phyloP scores from a whole-genome alignment of 768 basidiomycete species.

The Tylopilus felleus region DNA sequence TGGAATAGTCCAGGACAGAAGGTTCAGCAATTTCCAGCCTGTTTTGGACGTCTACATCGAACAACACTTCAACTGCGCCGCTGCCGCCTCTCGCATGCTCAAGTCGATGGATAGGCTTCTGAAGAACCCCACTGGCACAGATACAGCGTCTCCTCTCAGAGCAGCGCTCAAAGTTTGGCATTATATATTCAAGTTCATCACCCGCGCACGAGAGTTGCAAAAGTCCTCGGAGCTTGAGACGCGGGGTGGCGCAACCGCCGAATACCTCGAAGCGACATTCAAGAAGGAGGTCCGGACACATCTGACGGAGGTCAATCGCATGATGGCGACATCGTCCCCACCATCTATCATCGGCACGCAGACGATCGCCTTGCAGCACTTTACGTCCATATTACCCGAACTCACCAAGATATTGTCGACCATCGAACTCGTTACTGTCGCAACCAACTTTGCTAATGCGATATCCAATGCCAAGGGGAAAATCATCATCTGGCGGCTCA shows the following conservation, averaged over 20 bases:
- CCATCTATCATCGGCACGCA: conserved; percentile 94
- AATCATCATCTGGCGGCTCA: conserved; percentile 89
- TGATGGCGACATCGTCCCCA: conserved; percentile 82
- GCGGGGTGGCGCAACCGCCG: conserved; percentile 77
- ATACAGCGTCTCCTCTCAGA: conserved; percentile 75
- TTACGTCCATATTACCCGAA: conserved; percentile 88
- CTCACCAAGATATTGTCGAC: conserved; percentile 75
- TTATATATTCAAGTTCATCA: conserved; percentile 93
- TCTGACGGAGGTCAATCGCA: conserved; percentile 74
- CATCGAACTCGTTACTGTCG: conserved; percentile 82
- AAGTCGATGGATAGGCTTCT: conserved; percentile 85
- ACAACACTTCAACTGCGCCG: conserved; percentile 76
- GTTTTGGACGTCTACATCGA: conserved; percentile 94
- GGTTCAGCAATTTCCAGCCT: conserved; percentile 93
- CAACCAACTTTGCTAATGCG: conserved; percentile 84
- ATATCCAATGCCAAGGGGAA: conserved; percentile 76
- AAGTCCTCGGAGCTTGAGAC: conserved; percentile 76
- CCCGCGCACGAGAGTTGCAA: conserved; percentile 85
- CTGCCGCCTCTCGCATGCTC: conserved; percentile 81
- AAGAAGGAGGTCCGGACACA: conserved; percentile 78
- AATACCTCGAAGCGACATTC: conserved; percentile 82
- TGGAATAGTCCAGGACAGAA: conserved; percentile 87
- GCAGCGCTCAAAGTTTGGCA: conserved; percentile 96
- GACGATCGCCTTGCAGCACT: conserved; percentile 89
- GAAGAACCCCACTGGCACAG: conserved; percentile 63